These are phyloP conservation scores for Sphagnum tenellum DNA, from an alignment of 225 moss, liverwort and hornwort genomes.

Conservation along the genomic window DNA sequence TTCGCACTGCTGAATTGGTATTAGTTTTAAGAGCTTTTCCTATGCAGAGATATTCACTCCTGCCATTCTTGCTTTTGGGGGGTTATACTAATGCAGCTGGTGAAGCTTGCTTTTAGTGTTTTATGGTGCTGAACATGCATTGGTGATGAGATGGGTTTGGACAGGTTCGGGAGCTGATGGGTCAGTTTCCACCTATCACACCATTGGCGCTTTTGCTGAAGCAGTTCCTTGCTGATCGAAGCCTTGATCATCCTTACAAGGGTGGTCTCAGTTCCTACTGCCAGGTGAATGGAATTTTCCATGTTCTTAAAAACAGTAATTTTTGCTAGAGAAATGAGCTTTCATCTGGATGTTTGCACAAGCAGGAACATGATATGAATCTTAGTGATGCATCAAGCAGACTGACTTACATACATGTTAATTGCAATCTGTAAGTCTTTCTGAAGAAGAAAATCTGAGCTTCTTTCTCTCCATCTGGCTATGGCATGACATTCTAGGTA, in stretches of 20 bases:
- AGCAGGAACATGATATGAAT: too few species aligned
- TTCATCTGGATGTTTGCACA: too few species aligned
- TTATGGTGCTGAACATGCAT: not conserved
- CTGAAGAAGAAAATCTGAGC: not conserved
- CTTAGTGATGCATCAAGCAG: too few species aligned
- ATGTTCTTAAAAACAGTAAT: constrained; percentile 5
- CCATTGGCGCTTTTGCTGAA: constrained; percentile 77
- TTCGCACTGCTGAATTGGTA: constrained; percentile 81
- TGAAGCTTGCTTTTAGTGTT: not conserved
- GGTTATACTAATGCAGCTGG: not conserved
- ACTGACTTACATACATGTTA: too few species aligned
- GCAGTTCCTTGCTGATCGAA: constrained; percentile 86
- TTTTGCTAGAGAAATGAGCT: too few species aligned
- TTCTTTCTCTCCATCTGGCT: not conserved
- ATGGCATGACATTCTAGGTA: constrained; percentile 24
- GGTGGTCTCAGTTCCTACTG: constrained; percentile 89
- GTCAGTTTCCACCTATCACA: constrained; percentile 73
- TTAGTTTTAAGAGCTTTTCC: not conserved
- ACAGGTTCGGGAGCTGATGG: constrained; percentile 88
- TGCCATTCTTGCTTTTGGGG: too few species aligned
- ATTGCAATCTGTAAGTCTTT: too few species aligned
- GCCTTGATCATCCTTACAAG: constrained; percentile 80
- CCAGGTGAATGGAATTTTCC: constrained; percentile 33
- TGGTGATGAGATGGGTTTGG: constrained; percentile 3
- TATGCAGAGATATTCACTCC: too few species aligned